Conservation (phyloP, 768 basidiomycete species). For the Myochromella boudieri region DNA sequence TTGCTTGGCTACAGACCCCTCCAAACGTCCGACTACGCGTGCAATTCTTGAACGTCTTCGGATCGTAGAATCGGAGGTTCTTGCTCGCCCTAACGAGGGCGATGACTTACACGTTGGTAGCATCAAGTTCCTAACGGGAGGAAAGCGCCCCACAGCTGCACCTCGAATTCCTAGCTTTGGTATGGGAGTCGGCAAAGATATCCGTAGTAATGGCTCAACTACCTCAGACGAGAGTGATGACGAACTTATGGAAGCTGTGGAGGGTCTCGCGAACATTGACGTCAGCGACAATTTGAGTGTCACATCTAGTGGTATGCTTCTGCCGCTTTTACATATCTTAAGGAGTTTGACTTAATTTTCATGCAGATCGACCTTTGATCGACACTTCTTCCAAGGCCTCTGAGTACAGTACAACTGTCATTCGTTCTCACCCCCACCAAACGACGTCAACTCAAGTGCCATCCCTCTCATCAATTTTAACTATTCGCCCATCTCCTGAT, state of each 20-base stretch:
- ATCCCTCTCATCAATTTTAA: conserved; percentile 72
- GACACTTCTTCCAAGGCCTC: conserved; percentile 36
- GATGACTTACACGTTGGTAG: conserved; percentile 82
- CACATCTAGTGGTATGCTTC: conserved; percentile 34
- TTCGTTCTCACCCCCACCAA: conserved; percentile 48
- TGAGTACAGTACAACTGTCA: conserved; percentile 71
- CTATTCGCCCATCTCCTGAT: conserved; percentile 57
- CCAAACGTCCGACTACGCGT: conserved; percentile 71
- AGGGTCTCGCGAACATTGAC: conserved; percentile 49
- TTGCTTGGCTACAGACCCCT: conserved; percentile 68
- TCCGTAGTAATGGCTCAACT: conserved; percentile 39
- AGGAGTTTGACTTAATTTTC: conserved; percentile 16
- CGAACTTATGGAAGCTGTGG: conserved; percentile 64
- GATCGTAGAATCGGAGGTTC: conserved; percentile 81
- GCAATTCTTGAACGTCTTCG: conserved; percentile 78
- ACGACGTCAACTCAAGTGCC: conserved; percentile 41
- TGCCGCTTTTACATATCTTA: not conserved
- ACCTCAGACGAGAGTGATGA: conserved; percentile 64
- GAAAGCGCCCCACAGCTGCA: conserved; percentile 53
- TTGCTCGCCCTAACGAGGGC: conserved; percentile 60
- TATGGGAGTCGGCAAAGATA: conserved; percentile 62
- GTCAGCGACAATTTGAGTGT: conserved; percentile 49
- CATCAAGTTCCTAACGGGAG: conserved; percentile 76
- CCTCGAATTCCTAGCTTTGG: conserved; percentile 91
- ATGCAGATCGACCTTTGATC: conserved; percentile 55